These are phyloP conservation scores for Talaromyces sp. DNA, from an alignment of 2,329 filamentous ascomycete genomes.

Conservation along the genomic window DNA sequence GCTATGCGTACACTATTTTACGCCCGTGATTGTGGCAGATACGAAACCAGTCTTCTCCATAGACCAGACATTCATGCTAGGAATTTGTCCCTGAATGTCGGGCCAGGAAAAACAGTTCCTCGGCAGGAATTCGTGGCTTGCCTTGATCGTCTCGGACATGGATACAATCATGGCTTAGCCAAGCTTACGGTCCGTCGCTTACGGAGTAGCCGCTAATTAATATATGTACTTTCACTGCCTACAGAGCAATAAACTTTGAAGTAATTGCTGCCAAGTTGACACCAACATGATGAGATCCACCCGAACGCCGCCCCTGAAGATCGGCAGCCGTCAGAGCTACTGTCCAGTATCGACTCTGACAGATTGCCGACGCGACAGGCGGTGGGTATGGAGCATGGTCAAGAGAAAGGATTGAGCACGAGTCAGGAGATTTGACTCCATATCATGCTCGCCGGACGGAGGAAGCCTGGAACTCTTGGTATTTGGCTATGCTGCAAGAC, in stretches of 20 bases:
- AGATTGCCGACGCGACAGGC: not conserved
- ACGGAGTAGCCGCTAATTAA: not conserved
- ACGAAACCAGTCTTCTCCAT: not conserved
- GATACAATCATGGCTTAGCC: conserved; percentile 1
- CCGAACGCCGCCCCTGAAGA: conserved; percentile 7
- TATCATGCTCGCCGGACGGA: not conserved
- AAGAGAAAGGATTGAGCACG: not conserved
- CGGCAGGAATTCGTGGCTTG: not conserved
- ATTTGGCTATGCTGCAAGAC: not conserved
- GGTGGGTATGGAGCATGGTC: not conserved
- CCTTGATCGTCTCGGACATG: not conserved
- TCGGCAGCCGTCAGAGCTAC: not conserved
- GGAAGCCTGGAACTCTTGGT: not conserved
- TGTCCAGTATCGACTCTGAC: not conserved
- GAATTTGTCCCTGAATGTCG: not conserved
- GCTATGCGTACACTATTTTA: not conserved
- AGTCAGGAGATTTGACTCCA: not conserved
- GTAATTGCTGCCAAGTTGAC: not conserved
- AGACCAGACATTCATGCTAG: not conserved
- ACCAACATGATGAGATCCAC: not conserved
- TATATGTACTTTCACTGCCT: too few relatives aligned
- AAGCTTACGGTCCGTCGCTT: not conserved
- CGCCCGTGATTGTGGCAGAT: not conserved
- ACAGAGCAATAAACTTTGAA: not conserved
- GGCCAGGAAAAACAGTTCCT: not conserved